Base-by-base conservation (phyloP, 2,329 filamentous ascomycete species). In the Penicillium sp. region DNA sequence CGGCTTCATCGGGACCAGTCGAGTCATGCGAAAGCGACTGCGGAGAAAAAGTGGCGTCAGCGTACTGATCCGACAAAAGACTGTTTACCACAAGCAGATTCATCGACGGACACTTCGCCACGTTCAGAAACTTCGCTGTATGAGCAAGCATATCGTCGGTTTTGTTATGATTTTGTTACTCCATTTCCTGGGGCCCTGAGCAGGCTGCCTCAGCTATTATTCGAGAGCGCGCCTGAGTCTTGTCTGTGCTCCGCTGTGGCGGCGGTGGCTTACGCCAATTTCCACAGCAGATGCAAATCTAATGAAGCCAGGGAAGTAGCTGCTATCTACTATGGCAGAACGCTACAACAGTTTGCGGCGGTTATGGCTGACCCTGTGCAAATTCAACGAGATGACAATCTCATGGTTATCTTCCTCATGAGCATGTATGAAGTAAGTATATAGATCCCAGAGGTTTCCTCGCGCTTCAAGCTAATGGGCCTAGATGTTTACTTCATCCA, bases 381-480 rank as follows among this genome's bases (percentile, higher is more conserved):
- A 5, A 22, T 57, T n/a, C 59, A 59, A 35, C 27, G 31, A 2
- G 52, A 59, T 19, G 59, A 57, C n/a, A 47, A 49, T 26, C 29
- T 59, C 11, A 52, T 61, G 43, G 59, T 59, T 2, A 55, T 61
- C 24, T 57, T 59, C 19, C 52, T 57, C 0, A 51, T 61, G 27
- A 48, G 53, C 10, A 37, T 61, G 31, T 61, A 59, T 47, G 59
- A 61, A 52, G 59, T 61, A n/a, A 9, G 56, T 54, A 9, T 9
- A 48, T n/a, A 3, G 31, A 19, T 5, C 3, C 11, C 10, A 1
- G 19, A 8, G 3, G 4, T 14, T 19, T 44, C 11, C 29, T 31
- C 8, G 8, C 3, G 9, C 16, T n/a, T n/a, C 43, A 52, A 48
- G 52, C 8, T 24, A 37, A 33, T 3, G 5, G 16, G 7, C 50